Percentiles rank a stretch among this genome's conserved stretches.
Evolutionary conservation across 345 rosid species (phyloP).

Genomic region (Cardiospermum halicacabum): DNA sequence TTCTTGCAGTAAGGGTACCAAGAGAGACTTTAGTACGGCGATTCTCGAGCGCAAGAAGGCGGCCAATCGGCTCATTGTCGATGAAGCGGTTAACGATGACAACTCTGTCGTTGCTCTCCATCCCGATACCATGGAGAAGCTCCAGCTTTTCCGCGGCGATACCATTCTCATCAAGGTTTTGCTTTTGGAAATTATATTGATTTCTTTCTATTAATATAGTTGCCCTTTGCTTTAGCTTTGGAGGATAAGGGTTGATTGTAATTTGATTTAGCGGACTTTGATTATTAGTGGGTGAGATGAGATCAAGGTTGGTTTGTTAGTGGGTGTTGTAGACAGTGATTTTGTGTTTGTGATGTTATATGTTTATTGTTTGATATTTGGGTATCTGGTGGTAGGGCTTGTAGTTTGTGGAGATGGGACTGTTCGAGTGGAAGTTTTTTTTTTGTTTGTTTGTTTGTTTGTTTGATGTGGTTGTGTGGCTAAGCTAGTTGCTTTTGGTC

Average conservation of each 20-base stretch:
- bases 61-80: constrained; percentile 81
- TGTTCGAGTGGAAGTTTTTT: not conserved
- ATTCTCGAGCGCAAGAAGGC: constrained; percentile 90
- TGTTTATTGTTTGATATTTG: not conserved
- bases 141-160: constrained; percentile 94
- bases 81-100: constrained; percentile 84
- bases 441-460: no score
- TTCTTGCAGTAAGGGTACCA: constrained; percentile 56
- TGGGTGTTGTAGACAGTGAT: not conserved
- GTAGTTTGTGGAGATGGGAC: no score
- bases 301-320: not conserved
- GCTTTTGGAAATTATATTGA: no score
- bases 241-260: not conserved
- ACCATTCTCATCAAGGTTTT: constrained; percentile 84
- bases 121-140: constrained; percentile 95
- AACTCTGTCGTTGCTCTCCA: constrained; percentile 87
- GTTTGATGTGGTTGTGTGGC: not conserved
- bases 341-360: not conserved
- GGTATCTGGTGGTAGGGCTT: not conserved
- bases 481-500: constrained; percentile 5
- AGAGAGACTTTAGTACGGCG: constrained; percentile 90
- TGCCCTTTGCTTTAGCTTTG: no score
- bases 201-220: not conserved
- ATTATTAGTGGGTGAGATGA: not conserved
- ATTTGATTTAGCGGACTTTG: constrained; percentile 3